Percentiles rank a stretch among this genome's conserved stretches.
These are phyloP conservation scores for Diplosphaera chodatii DNA, from an alignment of 139 green algal species.

Conservation along the genomic window DNA sequence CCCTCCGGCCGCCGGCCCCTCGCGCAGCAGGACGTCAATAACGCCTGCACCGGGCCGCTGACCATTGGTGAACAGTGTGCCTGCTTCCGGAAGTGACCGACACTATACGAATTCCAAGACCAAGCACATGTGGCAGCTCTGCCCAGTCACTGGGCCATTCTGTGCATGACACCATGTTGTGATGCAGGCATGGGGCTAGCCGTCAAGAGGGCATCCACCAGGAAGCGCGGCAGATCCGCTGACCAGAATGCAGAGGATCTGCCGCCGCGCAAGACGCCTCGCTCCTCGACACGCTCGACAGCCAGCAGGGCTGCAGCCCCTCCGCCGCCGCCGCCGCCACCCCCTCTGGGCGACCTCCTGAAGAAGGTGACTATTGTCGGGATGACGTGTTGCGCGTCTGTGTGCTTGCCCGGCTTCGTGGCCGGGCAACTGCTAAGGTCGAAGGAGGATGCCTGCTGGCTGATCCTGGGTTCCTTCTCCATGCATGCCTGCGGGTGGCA, in stretches of 20 bases:
- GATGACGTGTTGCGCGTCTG: no score
- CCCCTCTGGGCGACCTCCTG: background rate
- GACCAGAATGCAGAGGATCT: background rate
- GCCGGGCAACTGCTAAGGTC: no score
- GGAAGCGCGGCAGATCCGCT: background rate
- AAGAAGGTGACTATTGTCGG: background rate
- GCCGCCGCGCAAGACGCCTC: background rate
- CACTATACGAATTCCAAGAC: no score
- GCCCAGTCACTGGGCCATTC: no score
- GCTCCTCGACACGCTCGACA: background rate
- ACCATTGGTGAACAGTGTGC: background rate
- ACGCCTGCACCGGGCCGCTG: background rate
- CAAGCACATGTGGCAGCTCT: no score
- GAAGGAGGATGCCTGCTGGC: no score
- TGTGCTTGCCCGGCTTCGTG: no score
- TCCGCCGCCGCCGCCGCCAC: constrained; percentile 2
- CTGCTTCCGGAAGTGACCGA: no score
- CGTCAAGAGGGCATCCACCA: background rate
- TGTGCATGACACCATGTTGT: background rate
- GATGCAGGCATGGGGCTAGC: background rate
- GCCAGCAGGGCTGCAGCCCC: background rate
- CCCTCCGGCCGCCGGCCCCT: constrained; percentile 5
- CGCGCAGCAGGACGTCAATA: background rate
- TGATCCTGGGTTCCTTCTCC: no score
- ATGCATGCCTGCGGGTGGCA: no score